Evolutionary conservation across 1,284 basidiomycete genomes (phyloP).

Genomic region (Schizophyllum amplum): DNA sequence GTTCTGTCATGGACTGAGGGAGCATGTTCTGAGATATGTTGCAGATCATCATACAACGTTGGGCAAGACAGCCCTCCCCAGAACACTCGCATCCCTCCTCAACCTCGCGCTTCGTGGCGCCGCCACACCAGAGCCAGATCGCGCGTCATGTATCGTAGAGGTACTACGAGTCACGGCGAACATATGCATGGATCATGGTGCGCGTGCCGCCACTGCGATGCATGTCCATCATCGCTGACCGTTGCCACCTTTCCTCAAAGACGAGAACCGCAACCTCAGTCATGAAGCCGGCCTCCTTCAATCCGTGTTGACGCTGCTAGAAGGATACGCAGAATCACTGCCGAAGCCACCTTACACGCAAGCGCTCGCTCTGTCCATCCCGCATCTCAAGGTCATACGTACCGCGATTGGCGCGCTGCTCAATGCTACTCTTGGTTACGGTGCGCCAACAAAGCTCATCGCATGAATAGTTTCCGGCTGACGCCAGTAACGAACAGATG

Average conservation of each 20-base stretch:
- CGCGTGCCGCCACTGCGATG: too few relatives aligned
- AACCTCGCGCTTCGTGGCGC: constrained; percentile 43
- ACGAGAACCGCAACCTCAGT: constrained; percentile 61
- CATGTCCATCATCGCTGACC: background rate
- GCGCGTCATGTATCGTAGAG: constrained; percentile 48
- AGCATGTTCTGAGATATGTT: constrained; percentile 21
- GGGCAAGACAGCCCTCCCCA: constrained; percentile 55
- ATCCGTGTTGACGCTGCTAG: constrained; percentile 53
- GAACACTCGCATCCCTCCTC: constrained; percentile 53
- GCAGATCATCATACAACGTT: constrained; percentile 66
- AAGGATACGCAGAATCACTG: constrained; percentile 56
- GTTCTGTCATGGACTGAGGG: constrained; percentile 3
- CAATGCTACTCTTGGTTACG: constrained; percentile 73
- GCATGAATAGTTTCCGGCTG: background rate
- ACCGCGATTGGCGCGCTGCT: constrained; percentile 75
- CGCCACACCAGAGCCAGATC: constrained; percentile 33
- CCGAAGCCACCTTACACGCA: constrained; percentile 29
- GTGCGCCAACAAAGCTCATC: constrained; percentile 28
- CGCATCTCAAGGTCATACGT: constrained; percentile 66
- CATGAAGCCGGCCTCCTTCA: constrained; percentile 65
- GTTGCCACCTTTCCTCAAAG: constrained; percentile 17
- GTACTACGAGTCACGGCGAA: constrained; percentile 71
- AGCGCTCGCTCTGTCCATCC: constrained; percentile 43
- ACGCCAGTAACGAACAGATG: constrained; percentile 37
- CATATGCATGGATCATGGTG: constrained; percentile 74